phyloP scores from a whole-genome alignment of 371 early-diverging fungal species.

The Rhizomucor miehei region DNA sequence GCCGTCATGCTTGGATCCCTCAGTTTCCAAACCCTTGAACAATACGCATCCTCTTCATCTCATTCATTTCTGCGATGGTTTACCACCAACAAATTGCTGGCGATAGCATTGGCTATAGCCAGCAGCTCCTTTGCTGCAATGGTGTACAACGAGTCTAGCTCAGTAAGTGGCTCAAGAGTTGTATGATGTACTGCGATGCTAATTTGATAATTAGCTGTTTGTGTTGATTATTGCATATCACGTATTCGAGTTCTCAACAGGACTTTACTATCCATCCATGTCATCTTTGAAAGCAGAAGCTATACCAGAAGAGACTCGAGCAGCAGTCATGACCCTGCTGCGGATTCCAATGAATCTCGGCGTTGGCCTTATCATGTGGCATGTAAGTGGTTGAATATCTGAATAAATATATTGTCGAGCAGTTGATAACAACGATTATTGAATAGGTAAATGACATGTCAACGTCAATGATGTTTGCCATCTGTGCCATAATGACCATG shows the following conservation, averaged over 20 bases:
- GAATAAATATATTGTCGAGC: neutral
- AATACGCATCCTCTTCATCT: constrained; percentile 4
- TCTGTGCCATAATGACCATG: constrained; percentile 35
- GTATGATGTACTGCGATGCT: neutral
- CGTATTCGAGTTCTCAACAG: constrained; percentile 69
- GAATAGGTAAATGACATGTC: constrained; percentile 27
- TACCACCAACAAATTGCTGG: constrained; percentile 25
- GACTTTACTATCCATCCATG: constrained; percentile 75
- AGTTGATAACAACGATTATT: neutral
- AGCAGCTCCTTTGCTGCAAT: constrained; percentile 33
- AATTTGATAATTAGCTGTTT: constrained; percentile 6
- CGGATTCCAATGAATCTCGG: constrained; percentile 77
- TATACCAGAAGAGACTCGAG: constrained; percentile 72
- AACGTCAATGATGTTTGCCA: constrained; percentile 37
- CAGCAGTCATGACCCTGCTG: constrained; percentile 75
- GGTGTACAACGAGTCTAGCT: constrained; percentile 24
- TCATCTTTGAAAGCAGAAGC: constrained; percentile 62
- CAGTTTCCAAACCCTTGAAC: constrained; percentile 53
- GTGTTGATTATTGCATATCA: constrained; percentile 31
- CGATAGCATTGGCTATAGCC: constrained; percentile 30
- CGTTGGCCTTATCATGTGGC: constrained; percentile 66
- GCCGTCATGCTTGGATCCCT: constrained; percentile 72
- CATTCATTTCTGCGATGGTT: constrained; percentile 2
- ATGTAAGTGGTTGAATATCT: constrained; percentile 29
- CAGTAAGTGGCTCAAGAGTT: constrained; percentile 21